Base-by-base conservation (phyloP, 2,329 filamentous ascomycete species). In the Venturia nashicola region DNA sequence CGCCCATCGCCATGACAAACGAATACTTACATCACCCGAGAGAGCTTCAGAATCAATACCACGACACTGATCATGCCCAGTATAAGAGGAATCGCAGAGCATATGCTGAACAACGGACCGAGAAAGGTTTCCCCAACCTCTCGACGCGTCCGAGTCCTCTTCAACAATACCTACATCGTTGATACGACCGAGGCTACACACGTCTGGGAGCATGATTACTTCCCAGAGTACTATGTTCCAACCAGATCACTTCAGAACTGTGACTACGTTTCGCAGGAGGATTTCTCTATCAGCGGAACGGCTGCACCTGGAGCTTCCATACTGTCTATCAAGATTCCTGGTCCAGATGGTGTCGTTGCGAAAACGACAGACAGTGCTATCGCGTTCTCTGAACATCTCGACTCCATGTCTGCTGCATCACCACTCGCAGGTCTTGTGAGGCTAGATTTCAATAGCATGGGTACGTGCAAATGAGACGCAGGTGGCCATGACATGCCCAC, bases 141-240 rank as follows among this genome's bases (percentile, higher is more conserved):
- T 3, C 70, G 73, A 32, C 67, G 70, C 11, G 67, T 76, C 40
- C 70, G 72, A 48, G 62, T 72, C 43, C 68, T 74, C 32, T 70
- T 71, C 68, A 69, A 70, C 63, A 70, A 70, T 62, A 54, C 59
- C 23, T 75, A 72, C 68, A 71, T 76, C 55, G 66, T 71, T 65
- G 68, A 71, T 51, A 75, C 73, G 11, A 74, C 71, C 12, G 59
- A 65, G 27, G 72, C 74, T 16, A 42, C 67, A 18, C 72, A 71
- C 65, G 73, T 76, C 20, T 76, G 74, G 74, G 74, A 76, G 67
- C 79, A 83, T 65, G 73, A 76, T 1, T 76, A 71, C 63, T 83
- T 80, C 68, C 80, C 79, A 1, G 74, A 81, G 34, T 77, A 75
- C 65, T 80, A 79, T 63, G 68, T 80, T 3, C 76, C 76, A 0